A percentile compares a stretch with the other conserved stretches of the same genome.
These are phyloP conservation scores for Lanmaoa rubissima DNA, from an alignment of 768 basidiomycete genomes.

Conservation along the genomic window DNA sequence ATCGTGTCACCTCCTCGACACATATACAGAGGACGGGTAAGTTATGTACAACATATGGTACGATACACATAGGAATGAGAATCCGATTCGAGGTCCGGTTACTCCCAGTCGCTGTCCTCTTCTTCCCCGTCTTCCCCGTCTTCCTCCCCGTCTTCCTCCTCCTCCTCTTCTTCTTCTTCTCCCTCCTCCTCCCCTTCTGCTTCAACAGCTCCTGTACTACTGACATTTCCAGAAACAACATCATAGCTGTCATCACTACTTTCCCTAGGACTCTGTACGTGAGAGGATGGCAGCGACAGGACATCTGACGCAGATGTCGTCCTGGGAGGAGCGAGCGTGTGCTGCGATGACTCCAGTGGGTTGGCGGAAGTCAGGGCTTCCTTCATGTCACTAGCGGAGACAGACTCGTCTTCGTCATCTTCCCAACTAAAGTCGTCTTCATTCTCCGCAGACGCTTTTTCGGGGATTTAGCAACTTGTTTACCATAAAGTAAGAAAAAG, in stretches of 20 bases:
- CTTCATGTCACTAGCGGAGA: slow-evolving; percentile 15
- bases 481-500: neutral
- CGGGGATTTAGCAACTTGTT: slow-evolving; percentile 3
- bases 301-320: slow-evolving; percentile 18
- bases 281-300: slow-evolving; percentile 32
- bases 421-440: slow-evolving; percentile 95
- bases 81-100: slow-evolving; percentile 2
- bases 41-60: slow-evolving; percentile 11
- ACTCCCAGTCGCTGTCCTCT: slow-evolving; percentile 60
- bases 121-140: slow-evolving; percentile 32
- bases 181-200: slow-evolving; percentile 26
- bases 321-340: slow-evolving; percentile 26
- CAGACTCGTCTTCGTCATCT: slow-evolving; percentile 79
- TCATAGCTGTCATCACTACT: slow-evolving; percentile 71
- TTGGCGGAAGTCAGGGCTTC: neutral
- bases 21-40: neutral
- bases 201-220: slow-evolving; percentile 36
- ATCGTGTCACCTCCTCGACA: neutral
- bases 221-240: slow-evolving; percentile 54
- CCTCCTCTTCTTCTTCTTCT: slow-evolving; percentile 37
- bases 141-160: slow-evolving; percentile 23
- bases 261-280: slow-evolving; percentile 45
- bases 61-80: slow-evolving; percentile 6
- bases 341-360: slow-evolving; percentile 22
- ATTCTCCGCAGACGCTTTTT: slow-evolving; percentile 54